Evolutionary conservation across 1,284 basidiomycete genomes (phyloP), one percentile per base, ranked within the genome.

Genomic region (Irpex lacteus): DNA sequence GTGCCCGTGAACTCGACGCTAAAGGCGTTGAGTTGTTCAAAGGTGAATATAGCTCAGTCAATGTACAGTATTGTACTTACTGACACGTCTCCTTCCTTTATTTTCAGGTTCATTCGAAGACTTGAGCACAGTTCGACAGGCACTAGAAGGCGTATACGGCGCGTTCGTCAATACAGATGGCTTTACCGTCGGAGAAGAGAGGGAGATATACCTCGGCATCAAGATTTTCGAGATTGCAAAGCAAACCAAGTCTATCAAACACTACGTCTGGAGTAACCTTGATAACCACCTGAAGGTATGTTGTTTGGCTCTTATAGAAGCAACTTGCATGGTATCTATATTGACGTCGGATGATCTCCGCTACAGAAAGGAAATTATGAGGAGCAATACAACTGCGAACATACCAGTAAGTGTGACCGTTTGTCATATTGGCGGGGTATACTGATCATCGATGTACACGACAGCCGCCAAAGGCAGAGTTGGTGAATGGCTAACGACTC

Each of bases 201-300:
- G 73, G 61, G 81, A 82, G 67, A 75, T 79, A 0, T 82, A 75
- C 62, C 68, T 72, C 15, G 81, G 79, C 0, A 77, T 83, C 61
- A 75, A 80, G 34, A 79, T 84, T 5, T 84, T 81, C 66, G 82
- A 85, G 68, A 68, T 78, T n/a, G 80, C 83, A 3, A 79, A 81
- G 66, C 75, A 78, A 47, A 72, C 68, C 1, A 70, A 71, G 7
- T 69, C 76, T 34, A 70, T 82, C 55, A 71, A 74, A 32, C 82
- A 84, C 66, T 81, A 81, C 60, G 73, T 84, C 32, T 84, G 79
- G 80, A 82, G 80, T 67, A 79, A 73, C 62, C 72, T 84, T n/a
- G 78, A 81, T 65, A 82, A 83, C 66, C 70, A 71, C 5, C 74
- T 73, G 62, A 82, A 82, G 76, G 81, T 81, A 74, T 77, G 63